phyloP scores from a whole-genome alignment of 768 basidiomycete genomes.

The Tricholoma sp. region DNA sequence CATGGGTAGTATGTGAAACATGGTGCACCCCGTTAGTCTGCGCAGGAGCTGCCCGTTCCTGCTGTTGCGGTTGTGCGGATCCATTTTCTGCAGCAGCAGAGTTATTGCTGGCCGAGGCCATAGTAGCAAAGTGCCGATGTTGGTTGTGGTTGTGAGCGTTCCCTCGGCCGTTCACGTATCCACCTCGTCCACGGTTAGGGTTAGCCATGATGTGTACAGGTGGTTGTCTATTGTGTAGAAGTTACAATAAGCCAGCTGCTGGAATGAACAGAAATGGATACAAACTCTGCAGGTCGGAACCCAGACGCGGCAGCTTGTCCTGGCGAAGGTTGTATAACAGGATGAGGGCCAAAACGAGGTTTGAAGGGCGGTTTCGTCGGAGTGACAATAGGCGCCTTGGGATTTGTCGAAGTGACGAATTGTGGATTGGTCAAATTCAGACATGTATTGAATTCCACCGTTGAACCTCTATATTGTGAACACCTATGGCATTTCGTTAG shows the following conservation, averaged over 20 bases:
- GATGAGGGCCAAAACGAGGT: constrained; percentile 64
- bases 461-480: constrained; percentile 88
- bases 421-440: constrained; percentile 86
- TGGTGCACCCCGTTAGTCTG: constrained; percentile 12
- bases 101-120: neutral
- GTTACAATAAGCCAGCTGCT: constrained; percentile 2
- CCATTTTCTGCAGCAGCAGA: neutral
- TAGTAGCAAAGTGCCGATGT: neutral
- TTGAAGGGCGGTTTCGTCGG: constrained; percentile 51
- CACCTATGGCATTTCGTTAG: constrained; percentile 45
- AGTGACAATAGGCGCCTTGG: constrained; percentile 47
- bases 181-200: constrained; percentile 51
- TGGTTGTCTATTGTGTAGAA: constrained; percentile 15
- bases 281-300: constrained; percentile 54
- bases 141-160: constrained; percentile 15
- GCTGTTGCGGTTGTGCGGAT: constrained; percentile 6
- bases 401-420: constrained; percentile 72
- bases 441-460: constrained; percentile 82
- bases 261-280: neutral
- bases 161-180: constrained; percentile 29
- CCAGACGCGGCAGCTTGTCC: constrained; percentile 56
- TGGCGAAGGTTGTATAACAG: constrained; percentile 47
- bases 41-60: constrained; percentile 1
- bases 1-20: neutral
- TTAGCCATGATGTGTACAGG: constrained; percentile 74